Conservation (phyloP, 116 monocot species). For the Cymodocea nodosa region DNA sequence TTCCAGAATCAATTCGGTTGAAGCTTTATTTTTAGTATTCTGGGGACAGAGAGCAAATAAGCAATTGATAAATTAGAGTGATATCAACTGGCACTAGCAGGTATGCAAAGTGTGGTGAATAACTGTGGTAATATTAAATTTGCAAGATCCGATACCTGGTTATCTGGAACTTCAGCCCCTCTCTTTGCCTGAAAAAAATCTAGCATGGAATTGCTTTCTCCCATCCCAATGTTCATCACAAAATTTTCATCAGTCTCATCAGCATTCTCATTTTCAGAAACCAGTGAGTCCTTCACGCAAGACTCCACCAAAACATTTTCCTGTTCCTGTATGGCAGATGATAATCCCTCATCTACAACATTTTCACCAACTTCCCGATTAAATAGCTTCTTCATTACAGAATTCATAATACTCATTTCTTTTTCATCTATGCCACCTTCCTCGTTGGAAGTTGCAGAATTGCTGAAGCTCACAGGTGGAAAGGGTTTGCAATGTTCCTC, state of each 20-base stretch:
- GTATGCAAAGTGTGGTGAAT: neutral
- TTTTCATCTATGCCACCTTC: slow-evolving; percentile 28
- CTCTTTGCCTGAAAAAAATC: slow-evolving; percentile 17
- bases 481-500: slow-evolving; percentile 51
- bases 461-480: slow-evolving; percentile 15
- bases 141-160: slow-evolving; percentile 32
- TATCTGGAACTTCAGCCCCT: neutral
- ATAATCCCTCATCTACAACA: slow-evolving; percentile 2
- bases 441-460: slow-evolving; percentile 7
- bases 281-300: slow-evolving; percentile 2
- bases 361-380: slow-evolving; percentile 22
- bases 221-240: slow-evolving; percentile 49
- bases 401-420: slow-evolving; percentile 56
- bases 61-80: neutral
- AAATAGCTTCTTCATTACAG: slow-evolving; percentile 69
- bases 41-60: slow-evolving; percentile 9
- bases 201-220: slow-evolving; percentile 15
- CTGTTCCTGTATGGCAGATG: slow-evolving; percentile 1
- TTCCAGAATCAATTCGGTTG: neutral
- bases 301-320: slow-evolving; percentile 1
- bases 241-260: slow-evolving; percentile 39
- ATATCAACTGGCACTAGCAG: neutral
- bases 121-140: neutral
- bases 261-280: slow-evolving; percentile 2
- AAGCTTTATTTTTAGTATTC: slow-evolving; percentile 13